These are phyloP conservation scores for Rhytidhysteron rufulum DNA, from an alignment of 2,329 filamentous ascomycete genomes.

Conservation along the genomic window DNA sequence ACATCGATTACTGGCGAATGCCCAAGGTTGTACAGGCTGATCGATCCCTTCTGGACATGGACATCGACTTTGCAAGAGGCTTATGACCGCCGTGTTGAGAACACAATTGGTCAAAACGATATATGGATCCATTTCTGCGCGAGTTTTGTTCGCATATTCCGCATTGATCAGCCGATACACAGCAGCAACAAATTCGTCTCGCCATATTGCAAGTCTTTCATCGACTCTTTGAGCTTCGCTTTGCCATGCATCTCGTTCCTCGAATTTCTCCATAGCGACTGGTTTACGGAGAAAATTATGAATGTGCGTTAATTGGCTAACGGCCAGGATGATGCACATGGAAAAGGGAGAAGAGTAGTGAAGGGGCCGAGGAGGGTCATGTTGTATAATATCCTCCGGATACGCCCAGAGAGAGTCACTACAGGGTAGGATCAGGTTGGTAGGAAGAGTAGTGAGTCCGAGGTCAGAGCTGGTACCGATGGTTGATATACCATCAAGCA, in stretches of 20 bases:
- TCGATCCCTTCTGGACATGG: constrained; percentile 10
- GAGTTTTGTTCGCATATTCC: constrained; percentile 12
- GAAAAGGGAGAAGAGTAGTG: constrained; percentile 20
- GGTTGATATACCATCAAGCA: constrained; percentile 31
- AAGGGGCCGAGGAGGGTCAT: constrained; percentile 15
- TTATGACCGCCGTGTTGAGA: constrained; percentile 15
- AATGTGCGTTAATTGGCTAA: constrained; percentile 20
- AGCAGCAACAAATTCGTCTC: constrained; percentile 16
- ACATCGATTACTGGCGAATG: constrained; percentile 24
- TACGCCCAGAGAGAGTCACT: constrained; percentile 23
- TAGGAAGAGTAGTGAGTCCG: constrained; percentile 12
- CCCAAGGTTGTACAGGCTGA: constrained; percentile 20
- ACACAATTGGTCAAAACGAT: constrained; percentile 19
- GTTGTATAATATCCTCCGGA: constrained; percentile 17
- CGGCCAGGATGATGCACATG: constrained; percentile 20
- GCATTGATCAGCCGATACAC: constrained; percentile 10
- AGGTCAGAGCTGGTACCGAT: constrained; percentile 29
- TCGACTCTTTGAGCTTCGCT: constrained; percentile 20
- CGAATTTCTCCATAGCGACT: constrained; percentile 17
- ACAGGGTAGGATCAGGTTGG: constrained; percentile 18
- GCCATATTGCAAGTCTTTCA: constrained; percentile 18
- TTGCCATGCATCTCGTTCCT: constrained; percentile 18
- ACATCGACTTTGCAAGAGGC: neutral
- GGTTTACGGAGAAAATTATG: constrained; percentile 22
- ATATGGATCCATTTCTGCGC: constrained; percentile 17